Evolutionary conservation across 2,329 filamentous ascomycete species (phyloP).

Genomic region (Alternaria panax): DNA sequence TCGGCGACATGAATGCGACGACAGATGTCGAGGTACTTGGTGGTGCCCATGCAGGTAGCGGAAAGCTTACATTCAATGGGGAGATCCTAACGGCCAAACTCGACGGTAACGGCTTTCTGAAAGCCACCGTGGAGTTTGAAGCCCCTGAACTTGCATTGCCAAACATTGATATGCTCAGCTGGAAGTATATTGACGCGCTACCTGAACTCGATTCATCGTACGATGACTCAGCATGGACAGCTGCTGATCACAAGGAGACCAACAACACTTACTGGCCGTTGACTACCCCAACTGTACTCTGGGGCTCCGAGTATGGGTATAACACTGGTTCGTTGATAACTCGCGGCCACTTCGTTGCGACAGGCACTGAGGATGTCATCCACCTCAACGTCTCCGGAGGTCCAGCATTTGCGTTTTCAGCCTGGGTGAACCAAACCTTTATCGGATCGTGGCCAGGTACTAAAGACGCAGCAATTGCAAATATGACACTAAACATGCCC

Average conservation of each 20-base stretch:
- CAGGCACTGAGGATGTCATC: slow-evolving; percentile 65
- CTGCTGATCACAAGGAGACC: slow-evolving; percentile 63
- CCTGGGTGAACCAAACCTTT: slow-evolving; percentile 69
- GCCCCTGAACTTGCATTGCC: slow-evolving; percentile 63
- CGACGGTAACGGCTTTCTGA: slow-evolving; percentile 58
- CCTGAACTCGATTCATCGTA: slow-evolving; percentile 70
- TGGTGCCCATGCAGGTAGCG: slow-evolving; percentile 59
- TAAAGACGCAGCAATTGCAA: slow-evolving; percentile 57
- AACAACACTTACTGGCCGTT: slow-evolving; percentile 58
- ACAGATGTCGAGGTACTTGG: slow-evolving; percentile 73
- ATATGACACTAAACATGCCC: slow-evolving; percentile 63
- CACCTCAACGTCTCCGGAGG: slow-evolving; percentile 68
- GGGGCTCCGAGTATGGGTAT: slow-evolving; percentile 75
- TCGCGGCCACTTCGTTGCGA: slow-evolving; percentile 71
- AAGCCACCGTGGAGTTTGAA: slow-evolving; percentile 59
- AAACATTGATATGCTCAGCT: slow-evolving; percentile 63
- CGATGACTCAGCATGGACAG: slow-evolving; percentile 71
- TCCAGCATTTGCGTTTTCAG: slow-evolving; percentile 67
- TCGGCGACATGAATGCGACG: slow-evolving; percentile 74
- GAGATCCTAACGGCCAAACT: slow-evolving; percentile 49
- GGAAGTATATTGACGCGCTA: slow-evolving; percentile 73
- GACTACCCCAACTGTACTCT: slow-evolving; percentile 60
- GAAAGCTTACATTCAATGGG: slow-evolving; percentile 66
- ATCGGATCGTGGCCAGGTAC: slow-evolving; percentile 69
- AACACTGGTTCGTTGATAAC: slow-evolving; percentile 71